Conservation (phyloP, 2,329 filamentous ascomycete species). For the Aureobasidium sp. region DNA sequence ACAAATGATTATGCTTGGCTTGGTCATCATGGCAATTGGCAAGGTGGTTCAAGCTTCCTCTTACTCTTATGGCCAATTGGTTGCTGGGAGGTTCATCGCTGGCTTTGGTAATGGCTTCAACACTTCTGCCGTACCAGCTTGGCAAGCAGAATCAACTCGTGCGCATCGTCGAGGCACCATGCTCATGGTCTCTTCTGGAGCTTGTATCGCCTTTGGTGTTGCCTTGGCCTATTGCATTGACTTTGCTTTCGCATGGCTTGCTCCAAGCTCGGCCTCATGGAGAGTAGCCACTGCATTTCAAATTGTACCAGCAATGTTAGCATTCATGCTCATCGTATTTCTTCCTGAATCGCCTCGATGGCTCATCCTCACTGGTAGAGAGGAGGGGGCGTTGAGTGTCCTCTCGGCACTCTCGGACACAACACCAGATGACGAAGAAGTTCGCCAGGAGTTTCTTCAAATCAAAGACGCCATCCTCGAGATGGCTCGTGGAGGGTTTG, state of each 20-base stretch:
- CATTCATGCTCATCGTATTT: slow-evolving; percentile 19
- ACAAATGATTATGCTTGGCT: slow-evolving; percentile 53
- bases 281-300: slow-evolving; percentile 27
- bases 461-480: slow-evolving; percentile 34
- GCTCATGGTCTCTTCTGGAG: slow-evolving; percentile 42
- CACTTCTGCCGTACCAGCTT: slow-evolving; percentile 37
- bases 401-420: slow-evolving; percentile 31
- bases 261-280: slow-evolving; percentile 26
- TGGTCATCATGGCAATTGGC: slow-evolving; percentile 51
- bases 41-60: slow-evolving; percentile 51
- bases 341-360: slow-evolving; percentile 30
- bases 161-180: slow-evolving; percentile 40
- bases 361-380: slow-evolving; percentile 28
- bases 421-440: slow-evolving; percentile 27
- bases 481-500: slow-evolving; percentile 26
- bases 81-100: slow-evolving; percentile 46
- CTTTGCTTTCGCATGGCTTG: slow-evolving; percentile 26
- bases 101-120: slow-evolving; percentile 39
- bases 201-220: slow-evolving; percentile 39
- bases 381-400: slow-evolving; percentile 29
- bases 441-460: slow-evolving; percentile 21
- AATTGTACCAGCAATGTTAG: slow-evolving; percentile 23
- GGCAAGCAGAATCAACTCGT: slow-evolving; percentile 42
- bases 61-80: slow-evolving; percentile 39
- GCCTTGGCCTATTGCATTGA: slow-evolving; percentile 36